phyloP scores from a whole-genome alignment of 192 early-diverging fungal species.

The Obelidium mucronatum region DNA sequence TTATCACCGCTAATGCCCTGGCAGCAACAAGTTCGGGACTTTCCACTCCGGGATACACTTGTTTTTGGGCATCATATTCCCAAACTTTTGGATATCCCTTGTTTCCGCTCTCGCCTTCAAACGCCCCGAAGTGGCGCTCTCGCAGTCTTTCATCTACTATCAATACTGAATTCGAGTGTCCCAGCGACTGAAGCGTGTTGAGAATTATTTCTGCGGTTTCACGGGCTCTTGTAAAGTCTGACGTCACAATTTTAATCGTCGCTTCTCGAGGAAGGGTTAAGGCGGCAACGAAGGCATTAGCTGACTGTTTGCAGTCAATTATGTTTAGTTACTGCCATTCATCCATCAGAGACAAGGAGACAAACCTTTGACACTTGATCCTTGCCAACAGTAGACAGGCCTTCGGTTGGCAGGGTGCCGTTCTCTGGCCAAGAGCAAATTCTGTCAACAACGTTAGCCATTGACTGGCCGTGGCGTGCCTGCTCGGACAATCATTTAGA shows the following conservation, averaged over 20 bases:
- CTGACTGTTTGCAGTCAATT: neutral
- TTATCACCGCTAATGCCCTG: neutral
- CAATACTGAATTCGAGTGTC: neutral
- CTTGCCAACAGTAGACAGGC: slow-evolving; percentile 58
- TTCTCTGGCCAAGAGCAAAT: slow-evolving; percentile 64
- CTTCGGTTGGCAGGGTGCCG: slow-evolving; percentile 56
- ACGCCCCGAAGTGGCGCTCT: slow-evolving; percentile 64
- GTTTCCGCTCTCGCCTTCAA: slow-evolving; percentile 55
- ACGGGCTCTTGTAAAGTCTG: slow-evolving; percentile 58
- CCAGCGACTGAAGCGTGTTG: neutral
- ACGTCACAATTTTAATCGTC: slow-evolving; percentile 52
- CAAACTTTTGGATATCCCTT: slow-evolving; percentile 52
- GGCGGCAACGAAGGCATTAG: neutral
- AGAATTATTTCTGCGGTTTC: slow-evolving; percentile 60
- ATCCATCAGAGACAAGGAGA: too few species aligned
- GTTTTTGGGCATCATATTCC: slow-evolving; percentile 42
- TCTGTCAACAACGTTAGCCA: slow-evolving; percentile 59
- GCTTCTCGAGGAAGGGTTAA: neutral
- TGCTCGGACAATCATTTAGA: slow-evolving; percentile 5
- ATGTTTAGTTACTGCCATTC: too few species aligned
- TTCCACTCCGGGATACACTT: slow-evolving; percentile 3
- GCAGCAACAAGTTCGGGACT: slow-evolving; percentile 3
- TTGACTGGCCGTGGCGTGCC: slow-evolving; percentile 64
- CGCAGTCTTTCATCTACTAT: slow-evolving; percentile 43
- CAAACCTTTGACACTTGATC: slow-evolving; percentile 55